Base-by-base conservation (phyloP, 306 rosid genomes). In the Prunus mume region DNA sequence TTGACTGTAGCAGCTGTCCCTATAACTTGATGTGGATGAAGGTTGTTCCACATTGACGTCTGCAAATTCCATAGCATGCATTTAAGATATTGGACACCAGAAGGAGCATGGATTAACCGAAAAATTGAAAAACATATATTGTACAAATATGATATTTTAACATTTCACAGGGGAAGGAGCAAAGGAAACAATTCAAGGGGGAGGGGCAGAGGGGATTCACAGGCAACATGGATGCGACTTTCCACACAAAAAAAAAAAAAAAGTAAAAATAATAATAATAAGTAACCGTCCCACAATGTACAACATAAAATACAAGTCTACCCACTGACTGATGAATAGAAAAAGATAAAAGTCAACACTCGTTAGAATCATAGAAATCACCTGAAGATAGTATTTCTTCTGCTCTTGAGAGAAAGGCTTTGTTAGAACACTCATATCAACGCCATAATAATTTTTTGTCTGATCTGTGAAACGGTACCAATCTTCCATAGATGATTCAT, bases 321-420 rank as follows among this genome's bases (percentile, higher is more conserved):
- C 14, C 57, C 27, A 61, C 45, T 25, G 19, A 38, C 57, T 13
- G 19, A 34, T 63, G 68, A 63, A 28, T 0, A 5, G 20, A 52
- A 17, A 18, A 52, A 52, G 6, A 52, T 14, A 49, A 52, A 65
- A 52, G 38, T 51, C 67, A 75, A 34, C 34, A 25, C 50, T 27
- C 30, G 6, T 38, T 7, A 58, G 14, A 77, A 68, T 27, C n/a
- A 25, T 46, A 46, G 11, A 49, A 49, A 80, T 83, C 70, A 85
- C 99, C 99, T 91, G 93, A 63, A 95, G 93, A 82, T 95, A 92
- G 85, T 95, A 95, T 83, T 92, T 92, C 83, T 55, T 95, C 82
- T 95, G 99, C 91, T 95, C 99, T 72, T 90, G 97, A 4, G 97
- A 73, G 82, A 88, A 95, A 50, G 99, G 89, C 38, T 84, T 90